phyloP scores from a whole-genome alignment of 768 basidiomycete genomes.

The Termitomyces sp. region DNA sequence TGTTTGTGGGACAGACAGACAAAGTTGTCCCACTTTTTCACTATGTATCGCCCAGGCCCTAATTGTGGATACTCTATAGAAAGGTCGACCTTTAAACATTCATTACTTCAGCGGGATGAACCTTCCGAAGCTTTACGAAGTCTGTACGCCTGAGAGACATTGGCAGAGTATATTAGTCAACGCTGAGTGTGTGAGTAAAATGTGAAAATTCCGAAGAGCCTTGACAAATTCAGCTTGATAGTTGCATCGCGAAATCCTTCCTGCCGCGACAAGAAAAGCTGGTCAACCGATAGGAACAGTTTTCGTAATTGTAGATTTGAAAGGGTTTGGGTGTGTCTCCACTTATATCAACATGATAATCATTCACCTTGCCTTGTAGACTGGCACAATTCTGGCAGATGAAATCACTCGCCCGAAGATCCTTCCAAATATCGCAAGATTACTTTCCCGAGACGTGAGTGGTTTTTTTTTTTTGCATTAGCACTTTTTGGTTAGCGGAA shows the following conservation, averaged over 20 bases:
- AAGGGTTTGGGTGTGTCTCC: constrained; percentile 59
- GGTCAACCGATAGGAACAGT: constrained; percentile 44
- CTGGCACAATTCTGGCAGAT: constrained; percentile 73
- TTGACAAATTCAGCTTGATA: constrained; percentile 9
- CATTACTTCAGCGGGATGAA: constrained; percentile 60
- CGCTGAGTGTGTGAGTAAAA: constrained; percentile 43
- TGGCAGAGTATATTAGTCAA: constrained; percentile 64
- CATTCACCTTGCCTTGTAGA: constrained; percentile 26
- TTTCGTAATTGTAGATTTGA: constrained; percentile 65
- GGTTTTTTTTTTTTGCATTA: neutral
- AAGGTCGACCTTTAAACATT: constrained; percentile 69
- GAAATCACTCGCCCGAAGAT: constrained; percentile 53
- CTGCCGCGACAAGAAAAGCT: constrained; percentile 55
- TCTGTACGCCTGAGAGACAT: constrained; percentile 53
- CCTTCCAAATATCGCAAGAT: constrained; percentile 74
- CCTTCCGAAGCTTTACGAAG: constrained; percentile 49
- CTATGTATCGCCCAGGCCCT: neutral
- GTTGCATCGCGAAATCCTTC: constrained; percentile 62
- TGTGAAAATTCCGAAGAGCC: neutral
- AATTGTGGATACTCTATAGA: constrained; percentile 34
- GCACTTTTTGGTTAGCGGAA: neutral
- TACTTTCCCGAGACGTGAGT: constrained; percentile 74
- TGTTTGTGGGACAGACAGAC: constrained; percentile 45
- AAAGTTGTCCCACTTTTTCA: constrained; percentile 36
- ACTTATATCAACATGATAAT: neutral